Percentiles rank a stretch among this genome's conserved stretches.
Conservation (phyloP, 345 rosid genomes). For the Passiflora organensis region DNA sequence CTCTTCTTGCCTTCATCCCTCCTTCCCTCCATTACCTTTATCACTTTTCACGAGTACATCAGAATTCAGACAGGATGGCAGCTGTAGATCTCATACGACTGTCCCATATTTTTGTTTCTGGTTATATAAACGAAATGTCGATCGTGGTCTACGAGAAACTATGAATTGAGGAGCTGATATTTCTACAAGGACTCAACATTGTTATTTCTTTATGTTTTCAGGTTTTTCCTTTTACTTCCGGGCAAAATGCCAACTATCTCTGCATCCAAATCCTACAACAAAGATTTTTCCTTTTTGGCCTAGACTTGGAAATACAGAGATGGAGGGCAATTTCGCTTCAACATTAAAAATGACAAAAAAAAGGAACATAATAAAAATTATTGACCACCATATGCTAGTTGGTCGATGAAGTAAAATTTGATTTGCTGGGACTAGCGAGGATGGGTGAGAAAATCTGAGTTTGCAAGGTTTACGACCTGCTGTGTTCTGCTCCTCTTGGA, state of each 20-base stretch:
- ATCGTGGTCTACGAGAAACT: too few relatives aligned
- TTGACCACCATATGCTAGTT: not conserved
- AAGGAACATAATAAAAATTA: not conserved
- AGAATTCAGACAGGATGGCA: too few relatives aligned
- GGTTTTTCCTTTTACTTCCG: constrained; percentile 8
- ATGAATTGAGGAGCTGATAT: not conserved
- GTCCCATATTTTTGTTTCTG: too few relatives aligned
- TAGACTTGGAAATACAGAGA: not conserved
- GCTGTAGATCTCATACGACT: not conserved
- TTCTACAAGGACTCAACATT: constrained; percentile 13
- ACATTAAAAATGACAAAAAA: not conserved
- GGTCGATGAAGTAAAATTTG: not conserved
- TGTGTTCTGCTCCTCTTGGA: constrained; percentile 40
- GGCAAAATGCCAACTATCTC: constrained; percentile 66
- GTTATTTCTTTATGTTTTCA: constrained; percentile 7
- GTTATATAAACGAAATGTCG: too few relatives aligned
- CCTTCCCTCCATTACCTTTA: not conserved
- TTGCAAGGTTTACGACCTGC: constrained; percentile 19
- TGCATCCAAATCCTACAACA: not conserved
- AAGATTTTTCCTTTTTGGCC: not conserved
- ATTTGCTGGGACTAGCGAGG: constrained; percentile 28
- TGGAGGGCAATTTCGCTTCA: not conserved
- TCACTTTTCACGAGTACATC: too few relatives aligned
- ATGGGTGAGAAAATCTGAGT: constrained; percentile 26
- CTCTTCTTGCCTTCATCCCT: not conserved